Evolutionary conservation across 78 protist species (phyloP).

Genomic region (Emiliania huxleyi): DNA sequence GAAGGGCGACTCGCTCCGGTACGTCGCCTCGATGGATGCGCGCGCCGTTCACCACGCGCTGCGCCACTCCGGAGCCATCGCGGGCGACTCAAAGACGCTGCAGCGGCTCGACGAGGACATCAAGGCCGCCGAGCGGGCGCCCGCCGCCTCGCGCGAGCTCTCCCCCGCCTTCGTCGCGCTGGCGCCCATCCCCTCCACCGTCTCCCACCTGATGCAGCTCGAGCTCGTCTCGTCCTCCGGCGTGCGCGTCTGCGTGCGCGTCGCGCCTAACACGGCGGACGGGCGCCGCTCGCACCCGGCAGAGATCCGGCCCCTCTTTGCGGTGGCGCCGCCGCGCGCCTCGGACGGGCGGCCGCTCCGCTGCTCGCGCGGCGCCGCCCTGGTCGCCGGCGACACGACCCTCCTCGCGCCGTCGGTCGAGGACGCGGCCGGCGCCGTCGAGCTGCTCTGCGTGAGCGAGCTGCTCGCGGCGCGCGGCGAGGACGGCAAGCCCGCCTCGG

Average conservation of each 20-base stretch:
- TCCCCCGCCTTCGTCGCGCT: background rate
- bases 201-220: background rate
- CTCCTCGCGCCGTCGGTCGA: background rate
- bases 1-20: background rate
- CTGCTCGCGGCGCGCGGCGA: background rate
- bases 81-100: background rate
- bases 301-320: background rate
- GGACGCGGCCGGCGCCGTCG: background rate
- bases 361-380: background rate
- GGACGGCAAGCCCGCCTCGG: too few species aligned
- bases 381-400: background rate
- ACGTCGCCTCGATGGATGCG: background rate
- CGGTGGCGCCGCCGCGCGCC: background rate
- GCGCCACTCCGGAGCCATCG: too few species aligned
- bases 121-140: background rate
- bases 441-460: background rate
- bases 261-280: background rate
- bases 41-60: background rate
- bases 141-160: background rate
- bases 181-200: background rate
- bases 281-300: background rate
- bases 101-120: background rate
- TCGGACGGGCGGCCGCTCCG: background rate
- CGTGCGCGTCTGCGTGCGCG: background rate
- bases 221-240: background rate